Evolutionary conservation across 2,329 filamentous ascomycete species (phyloP), one percentile per base, ranked within the genome.

Genomic region (Penicillium capsulatum): DNA sequence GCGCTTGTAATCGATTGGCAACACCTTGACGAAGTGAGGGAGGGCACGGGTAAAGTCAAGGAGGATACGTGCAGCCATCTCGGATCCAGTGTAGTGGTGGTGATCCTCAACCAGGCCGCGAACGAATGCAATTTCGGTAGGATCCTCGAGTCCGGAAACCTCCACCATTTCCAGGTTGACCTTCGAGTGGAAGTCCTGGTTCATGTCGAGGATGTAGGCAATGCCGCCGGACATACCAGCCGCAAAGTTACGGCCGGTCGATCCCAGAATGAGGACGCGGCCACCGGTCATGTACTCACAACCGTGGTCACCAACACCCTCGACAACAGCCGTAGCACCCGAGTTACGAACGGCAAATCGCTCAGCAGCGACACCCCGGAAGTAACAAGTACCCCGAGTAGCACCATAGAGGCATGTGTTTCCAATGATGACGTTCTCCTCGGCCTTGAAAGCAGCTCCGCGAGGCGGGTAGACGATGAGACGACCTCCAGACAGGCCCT

Each of bases 221-320:
- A 97, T 96, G 75, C 91, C 91, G 61, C 91, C 91, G 59, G 90
- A 96, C 91, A 97, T 97, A 75, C 91, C 91, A 46, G 91, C 91
- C 56, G 90, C 91, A 61, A 97, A 97, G 75, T 97, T 97, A 56
- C 91, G 90, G 31, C 91, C 91, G 61, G 89, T 95, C 58, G 79
- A 81, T 42, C 91, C 91, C 33, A 97, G 77, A 59, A 94, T 78
- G 50, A 97, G 73, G 35, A 96, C 76, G 61, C 90, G 87, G 62
- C 91, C 91, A 64, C 91, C 91, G 59, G 91, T 96, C 91, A 97
- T 97, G 78, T 97, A 97, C 75, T 97, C 91, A 63, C 90, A 96
- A 48, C 88, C 86, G 65, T 97, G 91, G 66, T 97, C 91, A 75
- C 91, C 91, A 51, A 94, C 80, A 70, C 91, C 91, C 69, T 97